Percentiles rank a stretch among this genome's conserved stretches.
These are phyloP conservation scores for Aspergillus fumigatiaffinis DNA, from an alignment of 2,329 filamentous ascomycete species.

Conservation along the genomic window DNA sequence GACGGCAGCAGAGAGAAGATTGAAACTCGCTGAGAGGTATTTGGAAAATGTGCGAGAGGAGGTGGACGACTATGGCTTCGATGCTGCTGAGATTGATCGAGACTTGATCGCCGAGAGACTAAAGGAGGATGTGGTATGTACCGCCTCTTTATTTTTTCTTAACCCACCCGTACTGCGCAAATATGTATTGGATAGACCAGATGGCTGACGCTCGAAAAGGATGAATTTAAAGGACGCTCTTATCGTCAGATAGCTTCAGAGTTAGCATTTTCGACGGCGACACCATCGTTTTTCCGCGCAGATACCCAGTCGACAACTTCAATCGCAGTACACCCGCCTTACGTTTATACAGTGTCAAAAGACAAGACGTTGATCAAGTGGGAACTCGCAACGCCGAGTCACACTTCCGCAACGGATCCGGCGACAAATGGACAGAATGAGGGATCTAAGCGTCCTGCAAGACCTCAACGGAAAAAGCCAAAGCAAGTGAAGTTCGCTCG, in stretches of 20 bases:
- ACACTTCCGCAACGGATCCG: constrained; percentile 20
- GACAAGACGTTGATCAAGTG: constrained; percentile 85
- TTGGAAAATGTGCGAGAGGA: constrained; percentile 84
- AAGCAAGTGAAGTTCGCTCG: constrained; percentile 48
- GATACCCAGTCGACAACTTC: constrained; percentile 75
- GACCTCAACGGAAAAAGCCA: constrained; percentile 40
- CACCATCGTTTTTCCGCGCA: constrained; percentile 70
- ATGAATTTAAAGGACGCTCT: constrained; percentile 84
- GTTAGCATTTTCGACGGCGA: constrained; percentile 64
- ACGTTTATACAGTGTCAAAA: constrained; percentile 83
- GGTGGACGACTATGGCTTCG: constrained; percentile 79
- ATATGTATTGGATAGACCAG: neutral
- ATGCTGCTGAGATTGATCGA: constrained; percentile 87
- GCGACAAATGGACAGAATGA: constrained; percentile 60
- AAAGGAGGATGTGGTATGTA: constrained; percentile 73
- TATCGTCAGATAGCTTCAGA: constrained; percentile 75
- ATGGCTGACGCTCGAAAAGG: constrained; percentile 33
- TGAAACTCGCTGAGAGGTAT: constrained; percentile 87
- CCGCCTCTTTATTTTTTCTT: neutral
- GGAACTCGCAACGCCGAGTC: constrained; percentile 60
- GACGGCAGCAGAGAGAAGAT: constrained; percentile 81
- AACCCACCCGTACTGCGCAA: neutral
- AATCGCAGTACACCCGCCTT: constrained; percentile 73
- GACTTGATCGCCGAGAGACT: constrained; percentile 88
- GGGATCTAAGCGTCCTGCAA: constrained; percentile 58